Percentiles rank a stretch among this genome's conserved stretches.
Conservation (phyloP, 768 basidiomycete species). For the Hebeloma cylindrosporum region DNA sequence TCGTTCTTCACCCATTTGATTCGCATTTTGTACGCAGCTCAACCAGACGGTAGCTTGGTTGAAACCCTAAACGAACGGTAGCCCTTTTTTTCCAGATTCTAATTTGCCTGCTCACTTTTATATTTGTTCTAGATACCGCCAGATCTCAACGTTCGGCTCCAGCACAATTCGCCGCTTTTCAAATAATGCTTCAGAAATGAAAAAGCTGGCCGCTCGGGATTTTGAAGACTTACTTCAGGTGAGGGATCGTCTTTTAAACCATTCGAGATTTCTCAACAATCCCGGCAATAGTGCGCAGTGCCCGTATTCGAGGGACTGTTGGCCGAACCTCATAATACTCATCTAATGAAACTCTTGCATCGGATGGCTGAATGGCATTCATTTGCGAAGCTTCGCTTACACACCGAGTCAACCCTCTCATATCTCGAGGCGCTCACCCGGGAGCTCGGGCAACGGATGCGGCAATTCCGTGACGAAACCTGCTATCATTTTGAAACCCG, state of each 20-base stretch:
- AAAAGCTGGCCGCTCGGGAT: conserved; percentile 33
- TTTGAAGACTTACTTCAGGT: conserved; percentile 42
- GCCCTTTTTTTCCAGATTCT: no score
- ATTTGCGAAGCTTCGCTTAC: conserved; percentile 32
- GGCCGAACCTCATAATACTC: conserved; percentile 14
- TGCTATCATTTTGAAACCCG: conserved; percentile 25
- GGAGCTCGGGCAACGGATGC: conserved; percentile 23
- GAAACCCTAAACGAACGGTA: no score
- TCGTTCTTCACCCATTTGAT: conserved; percentile 30
- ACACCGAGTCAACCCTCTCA: conserved; percentile 22
- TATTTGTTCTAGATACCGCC: conserved; percentile 18
- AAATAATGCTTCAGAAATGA: conserved; percentile 30
- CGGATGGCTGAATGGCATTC: no score
- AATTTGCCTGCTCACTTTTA: neutral
- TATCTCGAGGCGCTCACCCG: conserved; percentile 18
- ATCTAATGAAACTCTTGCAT: conserved; percentile 28
- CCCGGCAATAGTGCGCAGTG: conserved; percentile 30
- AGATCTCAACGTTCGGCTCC: conserved; percentile 24
- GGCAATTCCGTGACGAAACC: conserved; percentile 20
- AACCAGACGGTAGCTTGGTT: no score
- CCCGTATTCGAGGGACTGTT: conserved; percentile 39
- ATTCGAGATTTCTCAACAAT: neutral
- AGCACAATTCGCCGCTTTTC: conserved; percentile 31
- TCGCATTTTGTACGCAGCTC: conserved; percentile 25
- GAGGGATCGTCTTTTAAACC: neutral